phyloP scores from a whole-genome alignment of 2,329 filamentous ascomycete species.

The Nemania sp. region DNA sequence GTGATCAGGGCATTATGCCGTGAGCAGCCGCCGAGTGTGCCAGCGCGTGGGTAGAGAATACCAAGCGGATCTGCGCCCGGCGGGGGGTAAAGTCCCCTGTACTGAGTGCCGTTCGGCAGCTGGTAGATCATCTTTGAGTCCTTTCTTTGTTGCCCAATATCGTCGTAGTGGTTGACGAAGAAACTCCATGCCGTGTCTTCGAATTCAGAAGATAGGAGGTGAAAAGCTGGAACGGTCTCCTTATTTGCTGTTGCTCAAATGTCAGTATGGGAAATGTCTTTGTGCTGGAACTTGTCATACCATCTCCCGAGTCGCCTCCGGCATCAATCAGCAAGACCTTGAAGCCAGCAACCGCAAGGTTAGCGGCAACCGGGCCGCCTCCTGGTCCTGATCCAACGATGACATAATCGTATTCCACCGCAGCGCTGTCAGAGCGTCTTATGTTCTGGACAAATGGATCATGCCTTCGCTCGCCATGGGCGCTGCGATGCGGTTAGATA shows the following conservation, averaged over 20 bases:
- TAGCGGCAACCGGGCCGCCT: slow-evolving; percentile 53
- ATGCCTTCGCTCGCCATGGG: slow-evolving; percentile 3
- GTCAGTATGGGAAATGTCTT: slow-evolving; percentile 15
- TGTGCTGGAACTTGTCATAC: not conserved
- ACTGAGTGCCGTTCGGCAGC: slow-evolving; percentile 42
- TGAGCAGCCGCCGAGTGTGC: slow-evolving; percentile 54
- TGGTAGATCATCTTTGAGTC: slow-evolving; percentile 57
- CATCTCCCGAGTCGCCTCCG: slow-evolving; percentile 48
- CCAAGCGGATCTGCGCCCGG: slow-evolving; percentile 46
- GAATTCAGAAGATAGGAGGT: slow-evolving; percentile 50
- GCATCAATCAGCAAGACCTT: slow-evolving; percentile 59
- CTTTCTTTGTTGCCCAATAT: slow-evolving; percentile 52
- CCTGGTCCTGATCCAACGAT: slow-evolving; percentile 58
- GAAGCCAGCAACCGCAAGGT: slow-evolving; percentile 55
- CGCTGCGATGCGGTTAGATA: slow-evolving; percentile 8
- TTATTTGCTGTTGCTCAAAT: slow-evolving; percentile 45
- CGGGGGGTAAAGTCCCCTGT: slow-evolving; percentile 46
- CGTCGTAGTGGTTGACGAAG: slow-evolving; percentile 54
- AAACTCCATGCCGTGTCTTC: slow-evolving; percentile 56
- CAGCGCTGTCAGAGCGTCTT: slow-evolving; percentile 1
- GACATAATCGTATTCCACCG: slow-evolving; percentile 35
- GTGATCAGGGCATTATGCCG: slow-evolving; percentile 64
- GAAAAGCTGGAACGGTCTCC: slow-evolving; percentile 53
- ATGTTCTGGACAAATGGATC: not conserved
- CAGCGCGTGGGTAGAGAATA: slow-evolving; percentile 51